Percentiles rank a stretch among this genome's conserved stretches.
Evolutionary conservation across 306 rosid genomes (phyloP).

Genomic region (Cicer cuneatum): DNA sequence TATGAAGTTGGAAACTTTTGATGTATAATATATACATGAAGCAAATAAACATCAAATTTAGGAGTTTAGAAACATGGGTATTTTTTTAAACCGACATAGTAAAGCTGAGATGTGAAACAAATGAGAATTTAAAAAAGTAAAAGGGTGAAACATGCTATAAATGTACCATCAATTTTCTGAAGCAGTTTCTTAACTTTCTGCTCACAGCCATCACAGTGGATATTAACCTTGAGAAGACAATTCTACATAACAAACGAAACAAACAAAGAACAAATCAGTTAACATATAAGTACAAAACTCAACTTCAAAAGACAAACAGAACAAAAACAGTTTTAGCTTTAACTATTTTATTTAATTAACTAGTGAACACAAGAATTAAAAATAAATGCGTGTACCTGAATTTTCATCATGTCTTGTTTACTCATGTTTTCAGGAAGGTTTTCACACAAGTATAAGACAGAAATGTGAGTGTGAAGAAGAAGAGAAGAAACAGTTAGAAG

Average conservation of each 20-base stretch:
- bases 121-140: background rate
- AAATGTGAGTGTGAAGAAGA: conserved; percentile 29
- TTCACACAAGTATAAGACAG: conserved; percentile 5
- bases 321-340: background rate
- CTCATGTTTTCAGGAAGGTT: conserved; percentile 53
- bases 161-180: conserved; percentile 87
- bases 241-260: conserved; percentile 54
- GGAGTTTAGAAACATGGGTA: conserved; percentile 1
- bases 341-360: background rate
- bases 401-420: conserved; percentile 77
- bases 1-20: conserved; percentile 32
- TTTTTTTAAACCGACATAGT: background rate
- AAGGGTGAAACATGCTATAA: background rate
- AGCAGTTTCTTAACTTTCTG: conserved; percentile 78
- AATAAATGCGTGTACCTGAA: conserved; percentile 64
- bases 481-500: background rate
- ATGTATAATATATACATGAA: background rate
- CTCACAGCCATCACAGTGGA: conserved; percentile 89
- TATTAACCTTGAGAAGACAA: conserved; percentile 75
- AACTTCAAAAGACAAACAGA: background rate
- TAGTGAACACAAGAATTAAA: background rate
- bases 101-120: conserved; percentile 35
- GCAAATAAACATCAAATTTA: background rate
- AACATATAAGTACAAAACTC: conserved; percentile 6
- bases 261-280: conserved; percentile 32